Evolutionary conservation across 495 filamentous ascomycete species (phyloP), one percentile per base, ranked within the genome.

Genomic region (Lophiostoma macrostomum): DNA sequence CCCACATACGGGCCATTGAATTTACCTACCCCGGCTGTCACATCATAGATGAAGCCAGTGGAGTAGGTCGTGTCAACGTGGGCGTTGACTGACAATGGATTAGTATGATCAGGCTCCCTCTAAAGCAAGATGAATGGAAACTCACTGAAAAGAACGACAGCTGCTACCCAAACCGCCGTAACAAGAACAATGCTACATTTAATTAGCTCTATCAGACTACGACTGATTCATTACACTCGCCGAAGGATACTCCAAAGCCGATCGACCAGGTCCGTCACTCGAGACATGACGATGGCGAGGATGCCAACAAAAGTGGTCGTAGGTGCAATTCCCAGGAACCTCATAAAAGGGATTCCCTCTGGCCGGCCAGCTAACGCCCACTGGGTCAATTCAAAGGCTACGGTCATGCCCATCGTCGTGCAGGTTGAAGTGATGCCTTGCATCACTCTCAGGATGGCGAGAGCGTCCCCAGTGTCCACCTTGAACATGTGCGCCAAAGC

Each of bases 1-100:
- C 19, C n/a, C 3, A 50, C 23, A 34, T 50, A 50, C 29, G 32
- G 28, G 10, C 47, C 47, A 14, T 50, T 25, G 35, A 50, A 50
- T 25, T 50, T 32, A 4, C 47, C 47, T 11, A 50, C 47, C 2
- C 47, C 47, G 18, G 47, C 47, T 16, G 47, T 50, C 10, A 50
- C 47, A 40, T 50, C 47, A 29, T 50, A 50, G 6, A 11, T 23
- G 12, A 19, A 19, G 2, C 11, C 35, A 12, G 35, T 8, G 19
- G 38, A 32, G 23, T 50, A 50, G 3, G 47, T 35, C 3, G 47
- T 50, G 18, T 39, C 23, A 3, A 50, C 47, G 16, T 18, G 29
- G 7, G 47, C 47, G 18, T 28, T 38, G 6, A 50, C 47, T 50
- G n/a, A 8, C 19, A 19, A 31, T 7, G 6, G n/a, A 22, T 19